Conservation (phyloP, 179 eudicot species). For the Beta corolliflora region DNA sequence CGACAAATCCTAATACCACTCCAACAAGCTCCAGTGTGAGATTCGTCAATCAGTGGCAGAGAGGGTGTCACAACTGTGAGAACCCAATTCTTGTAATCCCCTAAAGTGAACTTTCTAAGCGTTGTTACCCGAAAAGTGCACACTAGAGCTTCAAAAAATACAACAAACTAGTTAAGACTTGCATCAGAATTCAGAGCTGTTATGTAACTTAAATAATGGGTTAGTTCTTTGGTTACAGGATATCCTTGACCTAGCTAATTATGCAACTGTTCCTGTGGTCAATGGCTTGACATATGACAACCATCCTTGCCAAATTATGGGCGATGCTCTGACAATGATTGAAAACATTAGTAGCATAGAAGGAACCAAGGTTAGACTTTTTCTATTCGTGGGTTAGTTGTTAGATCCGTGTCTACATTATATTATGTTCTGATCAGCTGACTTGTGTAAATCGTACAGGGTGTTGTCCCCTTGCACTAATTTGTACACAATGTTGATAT, state of each 20-base stretch:
- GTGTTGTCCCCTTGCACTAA: not conserved
- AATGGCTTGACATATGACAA: conserved; percentile 94
- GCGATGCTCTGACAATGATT: conserved; percentile 95
- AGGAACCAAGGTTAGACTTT: conserved; percentile 79
- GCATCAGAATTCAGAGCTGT: too few species aligned
- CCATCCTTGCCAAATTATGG: conserved; percentile 99
- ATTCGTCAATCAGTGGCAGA: not conserved
- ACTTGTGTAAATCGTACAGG: not conserved
- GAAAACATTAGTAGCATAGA: conserved; percentile 86
- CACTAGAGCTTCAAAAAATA: not conserved
- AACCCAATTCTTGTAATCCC: not conserved
- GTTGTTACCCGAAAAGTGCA: not conserved
- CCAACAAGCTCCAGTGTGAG: not conserved
- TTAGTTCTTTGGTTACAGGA: too few species aligned
- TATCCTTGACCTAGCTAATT: too few species aligned
- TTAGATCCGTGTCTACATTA: not conserved
- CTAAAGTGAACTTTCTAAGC: too few species aligned
- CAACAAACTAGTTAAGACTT: too few species aligned
- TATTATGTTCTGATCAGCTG: not conserved
- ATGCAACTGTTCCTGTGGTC: conserved; percentile 80
- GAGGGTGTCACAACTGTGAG: not conserved
- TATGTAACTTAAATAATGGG: too few species aligned
- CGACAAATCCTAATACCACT: not conserved
- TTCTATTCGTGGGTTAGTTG: not conserved
- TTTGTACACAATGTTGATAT: not conserved